These are phyloP conservation scores for Penicillium freii DNA, from an alignment of 2,329 filamentous ascomycete species.

Conservation along the genomic window DNA sequence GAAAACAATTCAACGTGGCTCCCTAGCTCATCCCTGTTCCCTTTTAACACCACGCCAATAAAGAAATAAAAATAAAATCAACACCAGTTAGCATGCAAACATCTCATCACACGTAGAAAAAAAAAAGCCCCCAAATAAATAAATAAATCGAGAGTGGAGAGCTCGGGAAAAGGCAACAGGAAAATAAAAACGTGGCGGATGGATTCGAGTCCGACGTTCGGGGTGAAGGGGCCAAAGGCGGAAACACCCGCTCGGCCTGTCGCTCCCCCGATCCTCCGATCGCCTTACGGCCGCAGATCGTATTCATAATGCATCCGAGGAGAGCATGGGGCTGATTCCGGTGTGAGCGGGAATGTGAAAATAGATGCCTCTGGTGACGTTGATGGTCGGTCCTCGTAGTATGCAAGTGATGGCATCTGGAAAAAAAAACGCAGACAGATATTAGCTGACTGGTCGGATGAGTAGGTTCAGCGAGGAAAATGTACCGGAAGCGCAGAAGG, in stretches of 20 bases:
- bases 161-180: not conserved
- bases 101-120: constrained; percentile 9
- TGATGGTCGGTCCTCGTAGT: constrained; percentile 41
- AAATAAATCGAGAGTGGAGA: not conserved
- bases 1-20: constrained; percentile 4
- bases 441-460: constrained; percentile 32
- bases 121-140: not conserved
- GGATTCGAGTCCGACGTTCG: not conserved
- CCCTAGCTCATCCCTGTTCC: constrained; percentile 3
- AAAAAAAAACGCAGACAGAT: constrained; percentile 12
- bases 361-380: constrained; percentile 43
- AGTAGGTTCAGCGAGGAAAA: constrained; percentile 35
- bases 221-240: not conserved
- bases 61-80: not conserved
- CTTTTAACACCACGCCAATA: constrained; percentile 10
- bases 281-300: constrained; percentile 18
- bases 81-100: constrained; percentile 12
- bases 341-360: constrained; percentile 43
- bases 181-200: not conserved
- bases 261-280: not conserved
- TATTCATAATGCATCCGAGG: constrained; percentile 35
- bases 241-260: constrained; percentile 7
- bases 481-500: constrained; percentile 44
- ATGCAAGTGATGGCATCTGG: constrained; percentile 29
- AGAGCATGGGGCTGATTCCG: constrained; percentile 42